Base-by-base conservation (phyloP, 1,139 yeast genomes). In the Starmera stellimalicola region DNA sequence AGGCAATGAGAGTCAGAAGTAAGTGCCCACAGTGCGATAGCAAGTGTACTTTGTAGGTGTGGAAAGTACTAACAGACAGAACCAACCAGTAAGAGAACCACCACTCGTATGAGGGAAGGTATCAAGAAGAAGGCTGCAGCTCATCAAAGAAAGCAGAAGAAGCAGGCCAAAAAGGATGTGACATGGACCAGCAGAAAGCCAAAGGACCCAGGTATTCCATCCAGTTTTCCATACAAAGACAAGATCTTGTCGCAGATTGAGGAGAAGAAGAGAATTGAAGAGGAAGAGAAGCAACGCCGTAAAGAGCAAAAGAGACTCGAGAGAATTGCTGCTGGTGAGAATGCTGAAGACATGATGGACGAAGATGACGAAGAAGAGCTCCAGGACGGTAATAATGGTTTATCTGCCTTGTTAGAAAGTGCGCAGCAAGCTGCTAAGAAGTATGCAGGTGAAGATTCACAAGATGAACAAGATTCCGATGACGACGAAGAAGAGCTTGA, bases 51-150 rank as follows among this genome's bases (percentile, higher is more conserved):
- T 64, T 35, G 65, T 62, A 62, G n/a, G n/a, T n/a, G n/a, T n/a
- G n/a, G n/a, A n/a, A n/a, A n/a, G n/a, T n/a, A n/a, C n/a, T n/a
- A n/a, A n/a, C n/a, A n/a, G n/a, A n/a, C n/a, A n/a, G 73, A 81
- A 64, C 87, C 88, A 33, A 76, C 81, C 26, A 78, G 88, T 45
- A 88, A 88, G 63, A 75, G 96, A 63, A 70, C 76, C 36, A 73
- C 91, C 56, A 88, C 97, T 55, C 85, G 93, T 58, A 77, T 88
- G 82, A 75, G 88, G 57, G 94, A 87, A 60, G 97, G 97, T 47
- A 85, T 91, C 55, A 82, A 85, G 65, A 91, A 87, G 74, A 91
- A 91, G 63, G 88, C 95, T 4, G 73, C 91, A 30, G 96, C 97
- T 17, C 93, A 88, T 50, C 71, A 80, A 48, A 76, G 94, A 60